Evolutionary conservation across 208 protist species (phyloP).

Genomic region (Trichomonas vaginalis): DNA sequence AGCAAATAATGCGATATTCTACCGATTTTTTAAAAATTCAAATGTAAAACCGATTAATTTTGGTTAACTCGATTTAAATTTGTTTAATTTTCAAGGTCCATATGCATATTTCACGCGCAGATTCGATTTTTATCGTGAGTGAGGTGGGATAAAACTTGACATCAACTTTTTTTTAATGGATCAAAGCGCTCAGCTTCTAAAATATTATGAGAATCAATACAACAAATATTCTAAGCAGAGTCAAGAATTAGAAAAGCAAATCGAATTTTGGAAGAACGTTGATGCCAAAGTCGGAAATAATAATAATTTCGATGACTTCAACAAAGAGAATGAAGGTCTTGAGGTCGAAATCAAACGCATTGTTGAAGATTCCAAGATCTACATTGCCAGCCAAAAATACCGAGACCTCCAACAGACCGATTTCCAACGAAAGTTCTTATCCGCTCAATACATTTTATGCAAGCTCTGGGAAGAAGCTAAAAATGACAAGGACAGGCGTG

Average conservation of each 20-base stretch:
- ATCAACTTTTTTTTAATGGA: background rate
- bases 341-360: background rate
- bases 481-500: background rate
- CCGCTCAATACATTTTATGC: background rate
- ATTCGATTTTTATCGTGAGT: too few species aligned
- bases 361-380: background rate
- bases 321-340: background rate
- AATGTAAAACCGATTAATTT: too few species aligned
- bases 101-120: too few species aligned
- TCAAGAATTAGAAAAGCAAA: background rate
- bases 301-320: background rate
- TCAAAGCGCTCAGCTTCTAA: background rate
- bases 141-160: background rate
- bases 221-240: background rate
- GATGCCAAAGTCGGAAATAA: background rate
- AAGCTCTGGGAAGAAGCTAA: background rate
- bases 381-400: background rate
- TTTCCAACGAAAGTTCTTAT: background rate
- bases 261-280: background rate
- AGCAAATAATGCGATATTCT: too few species aligned
- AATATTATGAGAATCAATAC: background rate
- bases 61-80: too few species aligned
- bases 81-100: too few species aligned
- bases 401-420: background rate
- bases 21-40: too few species aligned